Base-by-base conservation (phyloP, 306 rosid species). In the Castanea mollissima region DNA sequence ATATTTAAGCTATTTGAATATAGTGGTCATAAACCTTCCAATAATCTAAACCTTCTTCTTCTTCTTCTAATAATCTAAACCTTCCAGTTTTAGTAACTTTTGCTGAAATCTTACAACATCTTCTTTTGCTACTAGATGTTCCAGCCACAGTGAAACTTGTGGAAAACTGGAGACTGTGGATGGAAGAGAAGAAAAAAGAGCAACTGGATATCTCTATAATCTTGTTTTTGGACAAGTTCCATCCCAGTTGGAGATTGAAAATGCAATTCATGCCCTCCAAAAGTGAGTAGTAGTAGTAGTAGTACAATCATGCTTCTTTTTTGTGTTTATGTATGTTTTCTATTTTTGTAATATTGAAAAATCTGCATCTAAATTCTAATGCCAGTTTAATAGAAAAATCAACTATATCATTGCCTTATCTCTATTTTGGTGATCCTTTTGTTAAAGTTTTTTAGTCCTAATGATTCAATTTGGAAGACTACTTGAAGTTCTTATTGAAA, bases 191-290 rank as follows among this genome's bases (percentile, higher is more conserved):
- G 84, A 74, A 5, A 55, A 16, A 25, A 58, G 32, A 82, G 59
- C 69, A 25, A 71, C 54, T 54, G 83, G 68, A 29, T 31, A 69
- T 70, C 58, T 60, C 64, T 20, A 19, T 73, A 77, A 82, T 62
- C 73, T 60, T 21, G 82, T 82, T 14, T 88, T 92, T 67, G 85
- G 84, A 3, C 54, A 79, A 41, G 89, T 84, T 77, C 96, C 94
- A 21, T 86, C 92, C 59, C 84, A 52, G 64, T 1, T n/a, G 25
- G 96, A 92, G 86, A 89, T 91, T 74, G 78, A 91, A 34, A 80
- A 72, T 65, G 91, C 94, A 2, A 64, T 88, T 5, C n/a, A 83
- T 72, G 77, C 89, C 62, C 90, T 91, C 65, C 83, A 76, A 29
- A 58, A 70, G 97, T 92, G 77, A 88, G 92, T 65, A 70, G 76